Conservation (phyloP, 2,329 filamentous ascomycete species). For the Sclerotinia minor region DNA sequence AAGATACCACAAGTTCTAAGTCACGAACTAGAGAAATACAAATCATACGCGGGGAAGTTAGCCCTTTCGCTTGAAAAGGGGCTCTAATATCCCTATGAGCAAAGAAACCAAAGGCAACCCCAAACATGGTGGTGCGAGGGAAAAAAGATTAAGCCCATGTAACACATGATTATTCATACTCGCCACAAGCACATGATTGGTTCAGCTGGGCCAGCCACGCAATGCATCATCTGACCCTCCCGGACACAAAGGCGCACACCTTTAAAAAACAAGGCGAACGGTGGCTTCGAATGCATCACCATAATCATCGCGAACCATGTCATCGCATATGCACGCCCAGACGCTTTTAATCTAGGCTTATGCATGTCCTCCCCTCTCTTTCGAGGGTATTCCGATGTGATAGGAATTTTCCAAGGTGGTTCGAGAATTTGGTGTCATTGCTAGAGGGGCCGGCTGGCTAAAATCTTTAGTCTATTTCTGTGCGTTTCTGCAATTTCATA, state of each 20-base stretch:
- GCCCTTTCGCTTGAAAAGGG: slow-evolving; percentile 5
- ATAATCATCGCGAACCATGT: slow-evolving; percentile 1
- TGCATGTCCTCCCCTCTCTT: slow-evolving; percentile 17
- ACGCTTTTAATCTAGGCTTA: slow-evolving; percentile 1
- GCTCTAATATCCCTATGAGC: background rate
- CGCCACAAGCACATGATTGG: background rate
- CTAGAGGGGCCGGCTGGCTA: background rate
- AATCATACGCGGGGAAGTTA: background rate
- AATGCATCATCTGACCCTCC: slow-evolving; percentile 13
- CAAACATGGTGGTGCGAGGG: background rate
- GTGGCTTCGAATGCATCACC: slow-evolving; percentile 13
- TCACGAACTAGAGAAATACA: background rate
- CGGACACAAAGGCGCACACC: background rate
- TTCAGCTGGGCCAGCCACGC: background rate
- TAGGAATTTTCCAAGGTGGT: background rate
- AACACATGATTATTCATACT: background rate
- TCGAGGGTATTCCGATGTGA: background rate
- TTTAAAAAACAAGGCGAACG: slow-evolving; percentile 18
- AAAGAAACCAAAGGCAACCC: background rate
- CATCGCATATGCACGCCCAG: slow-evolving; percentile 17
- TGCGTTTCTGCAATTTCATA: background rate
- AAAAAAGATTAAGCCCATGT: background rate
- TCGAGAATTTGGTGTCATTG: background rate
- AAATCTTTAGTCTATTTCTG: background rate
- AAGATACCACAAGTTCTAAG: background rate